These are phyloP conservation scores for Boletus rubescentipes DNA, from an alignment of 768 basidiomycete species.

Conservation along the genomic window DNA sequence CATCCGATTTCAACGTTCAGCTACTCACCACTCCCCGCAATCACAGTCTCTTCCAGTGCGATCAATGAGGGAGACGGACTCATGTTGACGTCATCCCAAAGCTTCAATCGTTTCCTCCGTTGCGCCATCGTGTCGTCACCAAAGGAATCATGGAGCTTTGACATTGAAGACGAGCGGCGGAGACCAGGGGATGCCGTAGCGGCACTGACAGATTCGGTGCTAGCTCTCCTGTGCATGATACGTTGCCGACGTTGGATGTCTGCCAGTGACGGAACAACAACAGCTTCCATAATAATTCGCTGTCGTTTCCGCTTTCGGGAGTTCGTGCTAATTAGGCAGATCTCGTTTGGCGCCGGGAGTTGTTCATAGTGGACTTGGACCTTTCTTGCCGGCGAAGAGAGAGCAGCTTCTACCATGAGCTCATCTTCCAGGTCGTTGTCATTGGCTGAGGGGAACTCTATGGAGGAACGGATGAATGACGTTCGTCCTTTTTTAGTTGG, in stretches of 20 bases:
- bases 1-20: not conserved
- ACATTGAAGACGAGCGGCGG: slow-evolving; percentile 28
- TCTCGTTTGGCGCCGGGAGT: not conserved
- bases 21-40: slow-evolving; percentile 35
- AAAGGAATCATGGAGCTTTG: slow-evolving; percentile 17
- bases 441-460: slow-evolving; percentile 25
- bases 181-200: slow-evolving; percentile 12
- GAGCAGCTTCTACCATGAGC: slow-evolving; percentile 22
- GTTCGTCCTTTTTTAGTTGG: slow-evolving; percentile 28
- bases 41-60: slow-evolving; percentile 28
- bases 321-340: not conserved
- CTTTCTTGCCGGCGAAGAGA: slow-evolving; percentile 21
- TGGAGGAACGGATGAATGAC: slow-evolving; percentile 33
- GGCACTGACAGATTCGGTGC: slow-evolving; percentile 8
- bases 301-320: slow-evolving; percentile 45
- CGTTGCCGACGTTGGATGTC: slow-evolving; percentile 24
- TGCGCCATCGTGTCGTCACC: slow-evolving; percentile 10
- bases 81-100: slow-evolving; percentile 19
- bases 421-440: slow-evolving; percentile 34
- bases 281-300: slow-evolving; percentile 50
- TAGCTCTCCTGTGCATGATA: slow-evolving; percentile 21
- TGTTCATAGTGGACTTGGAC: not conserved
- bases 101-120: slow-evolving; percentile 27
- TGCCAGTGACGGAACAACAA: slow-evolving; percentile 44
- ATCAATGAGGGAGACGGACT: slow-evolving; percentile 17